These are phyloP conservation scores for Nasturtium officinale DNA, from an alignment of 345 rosid species.

Conservation along the genomic window DNA sequence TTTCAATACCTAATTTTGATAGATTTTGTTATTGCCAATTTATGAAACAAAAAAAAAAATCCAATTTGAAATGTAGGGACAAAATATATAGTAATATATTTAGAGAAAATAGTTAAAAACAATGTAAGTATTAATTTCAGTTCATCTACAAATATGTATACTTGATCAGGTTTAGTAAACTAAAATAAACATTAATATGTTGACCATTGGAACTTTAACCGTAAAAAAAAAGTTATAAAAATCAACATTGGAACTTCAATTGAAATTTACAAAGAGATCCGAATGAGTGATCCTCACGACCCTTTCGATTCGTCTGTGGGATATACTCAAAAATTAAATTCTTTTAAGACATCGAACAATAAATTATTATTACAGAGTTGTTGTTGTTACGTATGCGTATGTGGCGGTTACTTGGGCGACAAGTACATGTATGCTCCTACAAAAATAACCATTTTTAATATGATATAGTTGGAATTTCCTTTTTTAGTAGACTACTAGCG, in stretches of 20 bases:
- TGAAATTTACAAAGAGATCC: not conserved
- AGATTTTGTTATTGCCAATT: no score
- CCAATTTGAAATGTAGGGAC: not conserved
- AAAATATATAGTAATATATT: not conserved
- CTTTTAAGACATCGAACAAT: not conserved
- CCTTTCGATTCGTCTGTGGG: not conserved
- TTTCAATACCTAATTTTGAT: not conserved
- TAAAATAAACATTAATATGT: not conserved
- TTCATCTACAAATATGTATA: not conserved
- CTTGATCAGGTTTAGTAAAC: not conserved
- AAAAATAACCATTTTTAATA: not conserved
- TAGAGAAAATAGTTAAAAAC: no score
- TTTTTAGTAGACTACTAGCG: not conserved
- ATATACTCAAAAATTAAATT: not conserved
- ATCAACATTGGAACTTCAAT: not conserved
- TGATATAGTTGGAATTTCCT: not conserved
- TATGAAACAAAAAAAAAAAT: not conserved
- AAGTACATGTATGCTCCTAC: slow-evolving; percentile 4
- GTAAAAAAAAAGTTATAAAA: no score
- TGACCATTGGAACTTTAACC: not conserved
- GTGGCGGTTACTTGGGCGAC: slow-evolving; percentile 17
- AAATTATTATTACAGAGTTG: not conserved
- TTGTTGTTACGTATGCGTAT: slow-evolving; percentile 7
- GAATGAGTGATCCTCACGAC: slow-evolving; percentile 24
- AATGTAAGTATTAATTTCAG: not conserved